Evolutionary conservation across 305 asterid genomes (phyloP), one percentile per base, ranked within the genome.

Genomic region (Euphrasia arctica): DNA sequence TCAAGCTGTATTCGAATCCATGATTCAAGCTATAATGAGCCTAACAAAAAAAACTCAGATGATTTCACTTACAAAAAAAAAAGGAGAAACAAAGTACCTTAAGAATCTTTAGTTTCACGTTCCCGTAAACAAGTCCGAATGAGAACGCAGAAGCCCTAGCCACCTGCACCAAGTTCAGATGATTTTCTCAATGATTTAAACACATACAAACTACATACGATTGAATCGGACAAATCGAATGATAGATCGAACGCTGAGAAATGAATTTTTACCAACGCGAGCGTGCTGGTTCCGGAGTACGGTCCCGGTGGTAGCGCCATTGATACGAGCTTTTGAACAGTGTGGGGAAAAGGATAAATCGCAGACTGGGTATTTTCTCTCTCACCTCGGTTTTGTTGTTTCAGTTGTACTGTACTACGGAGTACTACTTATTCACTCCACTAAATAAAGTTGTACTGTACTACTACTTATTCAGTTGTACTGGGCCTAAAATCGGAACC

Each of bases 131-230:
- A 55, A 78, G 66, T 51, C 97, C 95, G 31, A 81, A 65, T 4
- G 96, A 80, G 70, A 90, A 84, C 15, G 84, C 90, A 36, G 96
- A 88, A 54, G 73, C 91, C 81, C 96, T 90, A 75, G 93, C 95
- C 60, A 85, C 96, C 97, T 88, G 83, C 48, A 5, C 34, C 45
- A 71, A 18, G 28, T 34, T 63, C 66, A 39, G 41, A 59, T 42
- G 12, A 42, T 5, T 42, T 18, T 39, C 4, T 12, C 18, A 10
- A 47, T 47, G 18, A 47, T 1, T 11, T 47, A n/a, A n/a, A 18
- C 15, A 47, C 4, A n/a, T 11, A 61, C 22, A 18, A 18, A 18
- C 22, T 18, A 18, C 22, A 9, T 64, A 31, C 32, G 9, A 1
- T 45, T 42, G 4, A 27, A 58, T 49, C 9, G 34, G 15, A 65